Conservation (phyloP, 352 stramenopile genomes). For the Globisporangium recalcitrans region DNA sequence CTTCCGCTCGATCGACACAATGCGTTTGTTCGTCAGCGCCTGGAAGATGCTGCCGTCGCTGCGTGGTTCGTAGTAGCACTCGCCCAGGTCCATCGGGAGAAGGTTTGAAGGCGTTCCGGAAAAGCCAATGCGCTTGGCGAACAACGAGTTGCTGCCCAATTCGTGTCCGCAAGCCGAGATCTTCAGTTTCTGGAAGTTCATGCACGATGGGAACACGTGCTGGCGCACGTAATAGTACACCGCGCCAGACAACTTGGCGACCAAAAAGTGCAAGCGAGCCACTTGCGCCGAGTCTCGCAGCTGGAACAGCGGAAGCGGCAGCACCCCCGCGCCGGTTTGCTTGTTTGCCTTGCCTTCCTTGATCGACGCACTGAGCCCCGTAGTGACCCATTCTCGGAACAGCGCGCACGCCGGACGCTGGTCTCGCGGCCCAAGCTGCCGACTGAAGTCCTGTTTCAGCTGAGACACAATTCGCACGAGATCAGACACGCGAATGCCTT, state of each 20-base stretch:
- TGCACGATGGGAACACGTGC: constrained; percentile 98
- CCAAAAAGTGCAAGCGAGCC: constrained; percentile 90
- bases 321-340: constrained; percentile 37
- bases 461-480: constrained; percentile 84
- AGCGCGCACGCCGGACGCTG: constrained; percentile 70
- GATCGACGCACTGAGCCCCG: constrained; percentile 32
- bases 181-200: constrained; percentile 99
- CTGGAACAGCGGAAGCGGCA: constrained; percentile 96
- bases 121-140: constrained; percentile 97
- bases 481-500: constrained; percentile 83
- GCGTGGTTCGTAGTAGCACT: constrained; percentile 97
- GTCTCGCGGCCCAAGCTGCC: constrained; percentile 75
- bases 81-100: constrained; percentile 97
- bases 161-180: constrained; percentile 99
- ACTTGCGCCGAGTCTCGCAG: constrained; percentile 96
- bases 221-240: constrained; percentile 98
- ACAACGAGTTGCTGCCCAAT: constrained; percentile 97
- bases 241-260: constrained; percentile 91
- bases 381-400: constrained; percentile 74
- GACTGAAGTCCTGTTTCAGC: constrained; percentile 85
- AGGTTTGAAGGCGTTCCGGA: constrained; percentile 98
- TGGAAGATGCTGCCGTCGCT: constrained; percentile 98
- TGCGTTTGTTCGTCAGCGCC: constrained; percentile 91
- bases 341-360: constrained; percentile 16
- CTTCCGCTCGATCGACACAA: constrained; percentile 85